Evolutionary conservation across 2,329 filamentous ascomycete genomes (phyloP), one percentile per base, ranked within the genome.

Genomic region (Tricladium varicosporioides): DNA sequence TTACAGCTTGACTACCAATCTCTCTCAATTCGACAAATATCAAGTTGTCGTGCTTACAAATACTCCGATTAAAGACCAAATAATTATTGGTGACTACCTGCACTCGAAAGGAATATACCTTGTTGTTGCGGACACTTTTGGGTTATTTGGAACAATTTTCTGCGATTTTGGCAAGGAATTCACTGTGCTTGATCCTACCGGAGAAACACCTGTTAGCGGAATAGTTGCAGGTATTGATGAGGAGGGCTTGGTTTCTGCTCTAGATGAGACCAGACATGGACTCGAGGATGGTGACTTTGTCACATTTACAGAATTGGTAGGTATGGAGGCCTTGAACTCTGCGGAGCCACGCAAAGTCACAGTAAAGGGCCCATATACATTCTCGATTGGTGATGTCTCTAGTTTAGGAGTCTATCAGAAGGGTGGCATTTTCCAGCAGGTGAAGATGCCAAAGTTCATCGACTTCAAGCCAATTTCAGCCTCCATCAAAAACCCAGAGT

Each of bases 121-220:
- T 42, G 86, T 96, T 50, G 84, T 91, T 55, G 85, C 91, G 5
- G 92, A 97, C 70, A 96, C 90, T 0, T 97, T 91, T 68, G 94
- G 94, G 63, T 82, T 99, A 32, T 99, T 99, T 70, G 94, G 94
- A 51, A 90, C 88, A 63, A 89, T 99, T 65, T 99, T 99, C 77
- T 97, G 92, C 69, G 94, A 99, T 70, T 99, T 99, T 71, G 94
- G 94, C 65, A 86, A 93, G 69, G 90, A 94, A 68, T 99, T 99
- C 74, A 91, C 90, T 5, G 85, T 94, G 54, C 87, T 91, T 63
- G 94, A 99, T 70, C 78, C 92, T 3, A 97, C 89, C 13, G 94
- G 94, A 66, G 94, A 99, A 76, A 90, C 90, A 60, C 88, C 91
- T 5, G 78, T 91, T 32, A 91, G 79, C 69, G 94, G 94, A 19